Percentiles rank a stretch among this genome's conserved stretches.
phyloP scores from a whole-genome alignment of 352 stramenopile species.

The Pythium coloratum region DNA sequence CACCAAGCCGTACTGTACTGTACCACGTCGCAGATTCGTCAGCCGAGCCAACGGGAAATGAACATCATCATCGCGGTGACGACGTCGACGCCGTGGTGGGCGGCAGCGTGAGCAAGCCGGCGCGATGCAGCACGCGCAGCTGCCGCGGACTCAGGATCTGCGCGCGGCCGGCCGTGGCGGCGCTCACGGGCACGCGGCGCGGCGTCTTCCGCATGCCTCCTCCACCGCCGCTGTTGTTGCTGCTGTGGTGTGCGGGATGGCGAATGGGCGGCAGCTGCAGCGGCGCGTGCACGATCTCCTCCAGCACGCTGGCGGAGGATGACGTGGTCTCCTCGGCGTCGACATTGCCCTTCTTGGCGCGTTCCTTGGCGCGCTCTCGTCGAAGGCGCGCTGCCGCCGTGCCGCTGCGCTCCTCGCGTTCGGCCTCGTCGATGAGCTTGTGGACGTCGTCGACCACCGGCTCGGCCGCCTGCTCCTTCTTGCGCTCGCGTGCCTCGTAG shows the following conservation, averaged over 20 bases:
- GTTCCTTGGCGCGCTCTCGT: slow-evolving; percentile 11
- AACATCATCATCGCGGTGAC: not conserved
- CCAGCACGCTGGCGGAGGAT: slow-evolving; percentile 16
- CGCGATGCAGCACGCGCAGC: slow-evolving; percentile 22
- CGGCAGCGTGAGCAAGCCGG: slow-evolving; percentile 6
- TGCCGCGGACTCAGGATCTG: slow-evolving; percentile 34
- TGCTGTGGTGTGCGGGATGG: not conserved
- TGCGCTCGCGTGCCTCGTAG: slow-evolving; percentile 68
- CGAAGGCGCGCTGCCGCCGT: not conserved
- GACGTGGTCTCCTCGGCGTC: slow-evolving; percentile 8
- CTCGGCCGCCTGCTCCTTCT: slow-evolving; percentile 57
- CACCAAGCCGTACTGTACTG: not conserved
- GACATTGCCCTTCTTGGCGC: not conserved
- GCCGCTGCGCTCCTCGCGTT: slow-evolving; percentile 3
- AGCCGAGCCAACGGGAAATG: not conserved
- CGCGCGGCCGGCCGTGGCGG: slow-evolving; percentile 25
- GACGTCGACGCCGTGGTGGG: not conserved
- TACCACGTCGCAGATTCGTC: not conserved
- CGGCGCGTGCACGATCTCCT: slow-evolving; percentile 24
- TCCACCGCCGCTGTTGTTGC: not conserved
- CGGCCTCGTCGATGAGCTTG: slow-evolving; percentile 29
- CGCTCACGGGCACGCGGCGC: slow-evolving; percentile 25
- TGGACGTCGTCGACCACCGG: slow-evolving; percentile 65
- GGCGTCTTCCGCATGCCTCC: slow-evolving; percentile 28
- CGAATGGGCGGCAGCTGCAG: slow-evolving; percentile 23